These are phyloP conservation scores for Crassisporium funariophilum DNA, from an alignment of 768 basidiomycete genomes.

Conservation along the genomic window DNA sequence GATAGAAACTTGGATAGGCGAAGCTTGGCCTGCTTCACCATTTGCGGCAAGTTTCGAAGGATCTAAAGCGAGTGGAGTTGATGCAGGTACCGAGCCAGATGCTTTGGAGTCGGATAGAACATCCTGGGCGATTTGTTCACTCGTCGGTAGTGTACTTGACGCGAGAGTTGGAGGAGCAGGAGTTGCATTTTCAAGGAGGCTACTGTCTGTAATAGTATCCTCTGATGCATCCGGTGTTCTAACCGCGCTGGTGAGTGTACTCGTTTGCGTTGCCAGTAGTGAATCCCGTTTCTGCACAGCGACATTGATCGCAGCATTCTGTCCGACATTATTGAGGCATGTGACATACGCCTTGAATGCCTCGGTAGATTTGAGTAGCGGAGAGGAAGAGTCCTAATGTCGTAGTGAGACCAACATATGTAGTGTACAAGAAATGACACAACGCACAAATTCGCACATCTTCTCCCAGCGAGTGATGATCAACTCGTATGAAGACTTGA, in stretches of 20 bases:
- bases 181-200: conserved; percentile 7
- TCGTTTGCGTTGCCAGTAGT: conserved; percentile 45
- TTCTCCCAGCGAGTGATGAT: conserved; percentile 82
- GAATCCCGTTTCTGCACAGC: conserved; percentile 74
- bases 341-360: conserved; percentile 80
- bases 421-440: background rate
- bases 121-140: conserved; percentile 48
- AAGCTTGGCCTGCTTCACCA: conserved; percentile 43
- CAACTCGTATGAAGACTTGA: conserved; percentile 70
- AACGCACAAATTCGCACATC: conserved; percentile 79
- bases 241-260: conserved; percentile 14
- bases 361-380: conserved; percentile 66
- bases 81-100: conserved; percentile 20
- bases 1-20: conserved; percentile 81
- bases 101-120: conserved; percentile 41
- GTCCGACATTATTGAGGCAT: conserved; percentile 61
- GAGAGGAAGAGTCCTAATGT: conserved; percentile 70
- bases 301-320: conserved; percentile 55
- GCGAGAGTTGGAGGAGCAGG: conserved; percentile 11
- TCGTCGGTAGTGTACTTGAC: conserved; percentile 23
- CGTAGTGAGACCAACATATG: conserved; percentile 3
- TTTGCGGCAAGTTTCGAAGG: conserved; percentile 46
- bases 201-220: conserved; percentile 6
- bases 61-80: conserved; percentile 31
- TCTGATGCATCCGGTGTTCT: conserved; percentile 12